These are phyloP conservation scores for Phragmites australis DNA, from an alignment of 176 grass and related monocot species.

Conservation along the genomic window DNA sequence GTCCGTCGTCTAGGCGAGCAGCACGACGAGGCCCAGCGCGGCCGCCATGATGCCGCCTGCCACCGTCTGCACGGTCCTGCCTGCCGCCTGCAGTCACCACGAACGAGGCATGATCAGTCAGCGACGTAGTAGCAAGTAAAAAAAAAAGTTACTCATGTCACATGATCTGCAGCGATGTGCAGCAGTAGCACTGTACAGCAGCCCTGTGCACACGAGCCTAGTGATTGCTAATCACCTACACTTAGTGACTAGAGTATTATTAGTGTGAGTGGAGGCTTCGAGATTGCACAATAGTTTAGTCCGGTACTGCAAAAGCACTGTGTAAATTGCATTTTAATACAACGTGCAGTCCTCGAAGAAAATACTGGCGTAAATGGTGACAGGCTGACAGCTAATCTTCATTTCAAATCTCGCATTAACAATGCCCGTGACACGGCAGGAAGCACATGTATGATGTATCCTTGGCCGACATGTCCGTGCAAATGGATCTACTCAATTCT, in stretches of 20 bases:
- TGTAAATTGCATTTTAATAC: background rate
- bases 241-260: too few relatives aligned
- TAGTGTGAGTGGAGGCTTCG: background rate
- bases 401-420: conserved; percentile 37
- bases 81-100: conserved; percentile 45
- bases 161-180: background rate
- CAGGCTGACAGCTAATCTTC: conserved; percentile 27
- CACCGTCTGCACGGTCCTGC: conserved; percentile 3
- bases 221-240: too few relatives aligned
- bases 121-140: background rate
- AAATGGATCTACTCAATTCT: conserved; percentile 19
- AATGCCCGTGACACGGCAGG: conserved; percentile 19
- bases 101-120: background rate
- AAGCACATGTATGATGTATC: conserved; percentile 39
- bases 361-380: background rate
- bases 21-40: conserved; percentile 46
- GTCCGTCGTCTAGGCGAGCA: conserved; percentile 39
- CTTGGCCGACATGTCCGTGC: conserved; percentile 35
- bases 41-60: conserved; percentile 31
- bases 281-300: background rate
- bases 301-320: background rate
- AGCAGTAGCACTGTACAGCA: background rate
- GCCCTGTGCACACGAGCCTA: background rate
- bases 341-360: background rate
- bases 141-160: background rate